Conservation (phyloP, 176 grass and related monocot species). For the Oryza meyeriana region DNA sequence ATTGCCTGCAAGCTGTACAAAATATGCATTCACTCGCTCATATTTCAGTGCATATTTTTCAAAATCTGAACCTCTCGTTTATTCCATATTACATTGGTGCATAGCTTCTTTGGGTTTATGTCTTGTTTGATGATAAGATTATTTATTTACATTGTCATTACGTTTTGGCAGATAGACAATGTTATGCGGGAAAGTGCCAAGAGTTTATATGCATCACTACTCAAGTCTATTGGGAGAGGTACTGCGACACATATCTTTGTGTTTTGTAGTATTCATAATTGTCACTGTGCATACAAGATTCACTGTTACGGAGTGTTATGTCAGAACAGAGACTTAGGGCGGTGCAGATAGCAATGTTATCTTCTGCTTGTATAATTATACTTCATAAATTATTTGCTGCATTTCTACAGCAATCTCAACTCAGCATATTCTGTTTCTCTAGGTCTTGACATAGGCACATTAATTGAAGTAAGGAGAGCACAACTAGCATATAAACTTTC, state of each 20-base stretch:
- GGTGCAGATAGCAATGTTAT: neutral
- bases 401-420: slow-evolving; percentile 15
- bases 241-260: slow-evolving; percentile 24
- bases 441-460: slow-evolving; percentile 64
- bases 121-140: slow-evolving; percentile 27
- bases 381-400: neutral
- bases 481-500: slow-evolving; percentile 86
- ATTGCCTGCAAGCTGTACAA: neutral
- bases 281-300: slow-evolving; percentile 8
- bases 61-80: neutral
- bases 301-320: neutral
- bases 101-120: neutral
- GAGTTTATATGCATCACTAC: slow-evolving; percentile 66
- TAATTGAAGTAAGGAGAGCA: slow-evolving; percentile 75
- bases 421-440: slow-evolving; percentile 28
- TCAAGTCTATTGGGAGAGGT: slow-evolving; percentile 88
- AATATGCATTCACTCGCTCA: neutral
- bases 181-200: slow-evolving; percentile 94
- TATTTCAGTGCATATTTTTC: neutral
- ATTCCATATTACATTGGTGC: slow-evolving; percentile 11
- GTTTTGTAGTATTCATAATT: slow-evolving; percentile 20
- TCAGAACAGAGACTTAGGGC: slow-evolving; percentile 10
- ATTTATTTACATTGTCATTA: slow-evolving; percentile 8
- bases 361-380: slow-evolving; percentile 22
- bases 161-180: slow-evolving; percentile 76